phyloP scores from a whole-genome alignment of 2,329 filamentous ascomycete species.

The Colletotrichum siamense region DNA sequence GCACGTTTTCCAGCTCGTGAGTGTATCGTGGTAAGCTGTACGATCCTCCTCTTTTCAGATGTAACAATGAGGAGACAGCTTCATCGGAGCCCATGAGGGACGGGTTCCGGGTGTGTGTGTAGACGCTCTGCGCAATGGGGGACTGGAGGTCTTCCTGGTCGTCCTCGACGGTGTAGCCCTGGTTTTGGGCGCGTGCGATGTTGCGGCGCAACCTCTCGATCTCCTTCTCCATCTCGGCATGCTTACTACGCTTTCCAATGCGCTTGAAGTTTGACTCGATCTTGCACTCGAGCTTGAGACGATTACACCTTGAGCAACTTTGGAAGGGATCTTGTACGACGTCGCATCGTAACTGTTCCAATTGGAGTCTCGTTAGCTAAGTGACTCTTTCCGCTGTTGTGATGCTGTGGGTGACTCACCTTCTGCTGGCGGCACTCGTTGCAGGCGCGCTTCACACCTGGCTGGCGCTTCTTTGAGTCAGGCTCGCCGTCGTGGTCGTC shows the following conservation, averaged over 20 bases:
- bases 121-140: slow-evolving; percentile 62
- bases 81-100: slow-evolving; percentile 73
- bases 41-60: slow-evolving; percentile 69
- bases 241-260: slow-evolving; percentile 80
- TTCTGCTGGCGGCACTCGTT: slow-evolving; percentile 89
- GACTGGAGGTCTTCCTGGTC: slow-evolving; percentile 65
- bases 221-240: slow-evolving; percentile 87
- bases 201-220: slow-evolving; percentile 72
- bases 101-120: slow-evolving; percentile 65
- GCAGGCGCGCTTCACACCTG: slow-evolving; percentile 79
- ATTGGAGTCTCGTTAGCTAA: neutral
- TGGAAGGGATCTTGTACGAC: slow-evolving; percentile 82
- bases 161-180: slow-evolving; percentile 61
- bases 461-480: slow-evolving; percentile 65
- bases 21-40: slow-evolving; percentile 65
- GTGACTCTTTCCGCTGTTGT: neutral
- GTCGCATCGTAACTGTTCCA: slow-evolving; percentile 76
- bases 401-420: slow-evolving; percentile 53
- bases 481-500: slow-evolving; percentile 61
- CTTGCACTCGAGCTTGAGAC: slow-evolving; percentile 82
- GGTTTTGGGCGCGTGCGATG: slow-evolving; percentile 63
- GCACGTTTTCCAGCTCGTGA: slow-evolving; percentile 67
- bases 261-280: slow-evolving; percentile 90
- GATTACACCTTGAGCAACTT: slow-evolving; percentile 78
- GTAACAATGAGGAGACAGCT: slow-evolving; percentile 69